A percentile compares a stretch with the other conserved stretches of the same genome.
Conservation (phyloP, 345 rosid species). For the Eucalyptus curtisii region DNA sequence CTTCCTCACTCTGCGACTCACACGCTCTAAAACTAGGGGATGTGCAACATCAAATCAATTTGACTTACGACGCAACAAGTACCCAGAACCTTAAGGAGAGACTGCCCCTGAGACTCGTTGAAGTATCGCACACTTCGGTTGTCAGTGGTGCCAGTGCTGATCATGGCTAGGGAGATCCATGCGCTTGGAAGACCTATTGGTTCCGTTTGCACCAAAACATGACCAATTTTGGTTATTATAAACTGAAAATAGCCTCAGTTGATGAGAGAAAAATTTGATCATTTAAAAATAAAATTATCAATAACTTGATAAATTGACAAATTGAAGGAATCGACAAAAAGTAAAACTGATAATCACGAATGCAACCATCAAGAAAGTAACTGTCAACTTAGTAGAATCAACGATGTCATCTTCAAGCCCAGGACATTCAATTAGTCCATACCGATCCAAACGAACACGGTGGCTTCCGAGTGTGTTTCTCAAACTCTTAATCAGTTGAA, state of each 20-base stretch:
- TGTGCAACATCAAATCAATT: background rate
- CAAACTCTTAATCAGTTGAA: no score
- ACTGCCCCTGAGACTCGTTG: background rate
- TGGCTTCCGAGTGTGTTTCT: no score
- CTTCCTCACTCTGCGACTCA: background rate
- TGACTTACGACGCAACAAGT: background rate
- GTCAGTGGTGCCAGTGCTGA: background rate
- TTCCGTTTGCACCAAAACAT: background rate
- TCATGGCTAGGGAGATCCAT: background rate
- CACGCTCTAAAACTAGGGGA: background rate
- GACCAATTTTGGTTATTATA: background rate
- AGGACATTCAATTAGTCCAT: no score
- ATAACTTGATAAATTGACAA: background rate
- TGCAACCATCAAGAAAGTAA: background rate
- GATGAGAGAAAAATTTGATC: background rate
- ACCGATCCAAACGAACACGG: no score
- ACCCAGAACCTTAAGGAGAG: background rate
- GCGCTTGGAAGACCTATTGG: background rate
- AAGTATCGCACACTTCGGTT: background rate
- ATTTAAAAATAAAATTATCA: no score
- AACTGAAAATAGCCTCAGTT: background rate
- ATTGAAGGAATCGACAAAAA: no score
- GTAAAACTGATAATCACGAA: no score
- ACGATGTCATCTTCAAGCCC: no score
- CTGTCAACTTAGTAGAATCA: background rate